These are phyloP conservation scores for Abrus precatorius DNA, from an alignment of 306 rosid genomes.

Conservation along the genomic window DNA sequence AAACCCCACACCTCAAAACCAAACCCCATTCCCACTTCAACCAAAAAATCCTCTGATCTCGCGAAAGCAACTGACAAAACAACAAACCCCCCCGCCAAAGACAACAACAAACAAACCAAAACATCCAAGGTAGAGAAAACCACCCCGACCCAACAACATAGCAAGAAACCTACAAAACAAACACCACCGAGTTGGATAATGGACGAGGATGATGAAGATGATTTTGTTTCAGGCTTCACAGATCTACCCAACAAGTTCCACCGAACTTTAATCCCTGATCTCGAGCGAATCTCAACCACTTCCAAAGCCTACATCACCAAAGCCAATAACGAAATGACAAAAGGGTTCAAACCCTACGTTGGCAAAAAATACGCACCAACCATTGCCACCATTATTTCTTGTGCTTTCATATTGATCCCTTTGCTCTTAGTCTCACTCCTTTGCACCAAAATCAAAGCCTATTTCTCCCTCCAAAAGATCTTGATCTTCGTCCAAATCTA, in stretches of 20 bases:
- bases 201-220: conserved; percentile 58
- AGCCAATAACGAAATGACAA: conserved; percentile 78
- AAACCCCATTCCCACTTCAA: conserved; percentile 40
- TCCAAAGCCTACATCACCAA: conserved; percentile 73
- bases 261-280: conserved; percentile 74
- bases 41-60: conserved; percentile 65
- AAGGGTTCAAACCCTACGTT: conserved; percentile 81
- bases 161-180: conserved; percentile 55
- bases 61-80: conserved; percentile 64
- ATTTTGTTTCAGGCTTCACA: conserved; percentile 67
- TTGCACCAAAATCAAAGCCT: conserved; percentile 79
- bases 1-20: conserved; percentile 50
- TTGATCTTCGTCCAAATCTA: conserved; percentile 84
- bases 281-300: conserved; percentile 74
- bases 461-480: conserved; percentile 86
- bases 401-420: conserved; percentile 74
- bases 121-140: conserved; percentile 40
- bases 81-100: conserved; percentile 54
- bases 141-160: conserved; percentile 35
- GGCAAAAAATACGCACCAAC: conserved; percentile 86
- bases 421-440: conserved; percentile 79
- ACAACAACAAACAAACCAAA: conserved; percentile 38
- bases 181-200: conserved; percentile 57
- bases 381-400: conserved; percentile 66
- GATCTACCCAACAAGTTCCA: conserved; percentile 78